Percentiles rank a stretch among this genome's conserved stretches.
These are phyloP conservation scores for Xylogone sp. DNA, from an alignment of 2,329 filamentous ascomycete genomes.

Conservation along the genomic window DNA sequence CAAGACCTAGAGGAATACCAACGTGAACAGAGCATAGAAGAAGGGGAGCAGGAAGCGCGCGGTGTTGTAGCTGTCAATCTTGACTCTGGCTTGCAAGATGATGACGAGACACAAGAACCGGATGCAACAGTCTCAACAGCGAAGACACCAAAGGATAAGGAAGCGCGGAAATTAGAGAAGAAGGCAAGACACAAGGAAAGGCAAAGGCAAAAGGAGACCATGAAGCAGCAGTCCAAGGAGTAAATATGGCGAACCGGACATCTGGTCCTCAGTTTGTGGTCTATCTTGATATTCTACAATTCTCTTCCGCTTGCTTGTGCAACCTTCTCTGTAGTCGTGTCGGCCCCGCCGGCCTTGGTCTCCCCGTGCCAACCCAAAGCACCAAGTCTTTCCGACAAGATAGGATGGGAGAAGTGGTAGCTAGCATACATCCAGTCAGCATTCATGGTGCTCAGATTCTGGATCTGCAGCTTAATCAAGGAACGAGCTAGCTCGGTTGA, in stretches of 20 bases:
- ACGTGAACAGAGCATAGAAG: conserved; percentile 26
- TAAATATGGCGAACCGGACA: neutral
- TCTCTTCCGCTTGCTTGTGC: conserved; percentile 74
- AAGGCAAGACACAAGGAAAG: conserved; percentile 46
- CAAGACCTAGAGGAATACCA: conserved; percentile 32
- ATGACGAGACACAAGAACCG: conserved; percentile 40
- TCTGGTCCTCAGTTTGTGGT: conserved; percentile 6
- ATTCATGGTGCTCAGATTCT: conserved; percentile 98
- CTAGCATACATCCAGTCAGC: conserved; percentile 97
- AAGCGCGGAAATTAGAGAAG: conserved; percentile 32
- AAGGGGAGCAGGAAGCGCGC: conserved; percentile 14
- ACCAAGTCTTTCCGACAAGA: conserved; percentile 86
- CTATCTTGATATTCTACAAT: conserved; percentile 45
- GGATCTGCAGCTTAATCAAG: conserved; percentile 95
- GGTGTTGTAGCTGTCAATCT: conserved; percentile 23
- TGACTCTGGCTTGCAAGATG: conserved; percentile 30
- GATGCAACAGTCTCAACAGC: conserved; percentile 41
- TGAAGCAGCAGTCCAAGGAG: conserved; percentile 39
- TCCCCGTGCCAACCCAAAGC: conserved; percentile 83
- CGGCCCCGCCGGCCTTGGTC: conserved; percentile 46
- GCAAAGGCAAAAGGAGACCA: conserved; percentile 52
- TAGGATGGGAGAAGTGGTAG: conserved; percentile 98
- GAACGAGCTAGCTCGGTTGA: conserved; percentile 77
- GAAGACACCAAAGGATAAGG: conserved; percentile 48
- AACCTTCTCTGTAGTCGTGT: conserved; percentile 50